Evolutionary conservation across 148 eudicot genomes (phyloP).

Genomic region (Vaccinium darrowii): DNA sequence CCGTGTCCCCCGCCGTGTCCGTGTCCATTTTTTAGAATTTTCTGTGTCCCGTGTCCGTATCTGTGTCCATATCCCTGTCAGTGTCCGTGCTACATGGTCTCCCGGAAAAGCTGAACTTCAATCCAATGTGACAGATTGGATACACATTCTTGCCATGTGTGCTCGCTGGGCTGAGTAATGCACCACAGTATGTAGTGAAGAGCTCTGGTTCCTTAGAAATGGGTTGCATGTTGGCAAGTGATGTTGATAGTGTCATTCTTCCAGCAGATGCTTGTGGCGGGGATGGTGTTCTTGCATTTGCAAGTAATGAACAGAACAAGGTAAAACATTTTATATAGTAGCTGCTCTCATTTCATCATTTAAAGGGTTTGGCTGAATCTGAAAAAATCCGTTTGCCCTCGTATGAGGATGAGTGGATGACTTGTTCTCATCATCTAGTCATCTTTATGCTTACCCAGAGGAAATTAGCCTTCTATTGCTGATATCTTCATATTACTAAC

Average conservation of each 20-base stretch:
- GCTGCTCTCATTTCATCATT: neutral
- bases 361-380: conserved; percentile 3
- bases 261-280: conserved; percentile 86
- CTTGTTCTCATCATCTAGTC: conserved; percentile 7
- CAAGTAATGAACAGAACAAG: conserved; percentile 49
- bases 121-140: conserved; percentile 52
- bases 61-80: too few relatives aligned
- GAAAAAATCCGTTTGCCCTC: neutral
- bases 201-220: conserved; percentile 31
- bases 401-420: neutral
- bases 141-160: conserved; percentile 97
- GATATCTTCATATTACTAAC: conserved; percentile 7
- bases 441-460: neutral
- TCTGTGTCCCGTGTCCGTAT: too few relatives aligned
- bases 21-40: too few relatives aligned
- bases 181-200: conserved; percentile 71
- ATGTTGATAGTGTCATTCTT: conserved; percentile 81
- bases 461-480: neutral
- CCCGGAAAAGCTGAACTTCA: conserved; percentile 10
- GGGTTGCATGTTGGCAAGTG: conserved; percentile 64
- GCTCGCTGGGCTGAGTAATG: conserved; percentile 88
- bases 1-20: too few relatives aligned
- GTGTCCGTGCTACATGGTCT: neutral
- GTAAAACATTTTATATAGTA: conserved; percentile 28
- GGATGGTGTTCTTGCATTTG: conserved; percentile 76